Conservation (phyloP, 768 basidiomycete species). For the Pulveroboletus sp. region DNA sequence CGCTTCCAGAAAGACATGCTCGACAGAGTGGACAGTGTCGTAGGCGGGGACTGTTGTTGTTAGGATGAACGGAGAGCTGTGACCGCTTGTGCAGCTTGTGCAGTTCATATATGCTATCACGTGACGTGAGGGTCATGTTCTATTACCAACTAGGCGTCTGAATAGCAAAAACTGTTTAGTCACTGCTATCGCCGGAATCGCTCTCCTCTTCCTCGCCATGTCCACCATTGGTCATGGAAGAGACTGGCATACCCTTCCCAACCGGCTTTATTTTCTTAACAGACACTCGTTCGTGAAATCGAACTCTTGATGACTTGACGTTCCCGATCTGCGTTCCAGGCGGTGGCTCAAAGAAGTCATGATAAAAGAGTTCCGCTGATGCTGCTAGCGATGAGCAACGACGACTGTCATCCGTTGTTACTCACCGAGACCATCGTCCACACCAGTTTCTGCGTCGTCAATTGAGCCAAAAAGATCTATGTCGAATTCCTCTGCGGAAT, state of each 20-base stretch:
- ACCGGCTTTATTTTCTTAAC: constrained; percentile 77
- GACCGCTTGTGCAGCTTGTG: background rate
- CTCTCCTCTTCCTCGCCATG: constrained; percentile 38
- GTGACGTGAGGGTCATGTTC: constrained; percentile 6
- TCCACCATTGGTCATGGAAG: constrained; percentile 31
- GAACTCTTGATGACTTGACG: constrained; percentile 44
- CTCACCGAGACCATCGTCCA: constrained; percentile 41
- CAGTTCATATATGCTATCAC: background rate
- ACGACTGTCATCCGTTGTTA: constrained; percentile 1
- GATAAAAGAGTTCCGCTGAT: constrained; percentile 57
- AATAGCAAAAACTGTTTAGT: constrained; percentile 20
- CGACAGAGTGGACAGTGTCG: background rate
- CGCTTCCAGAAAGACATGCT: constrained; percentile 48
- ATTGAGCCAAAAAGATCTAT: constrained; percentile 69
- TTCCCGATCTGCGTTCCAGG: constrained; percentile 17
- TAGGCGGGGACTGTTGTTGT: background rate
- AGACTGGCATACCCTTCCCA: constrained; percentile 59
- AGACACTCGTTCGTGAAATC: constrained; percentile 76
- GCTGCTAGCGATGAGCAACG: constrained; percentile 1
- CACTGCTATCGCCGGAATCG: constrained; percentile 26
- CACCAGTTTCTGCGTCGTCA: constrained; percentile 38
- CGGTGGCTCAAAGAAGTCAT: constrained; percentile 78
- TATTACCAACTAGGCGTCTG: too few species aligned
- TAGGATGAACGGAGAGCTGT: constrained; percentile 3
- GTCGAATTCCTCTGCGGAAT: constrained; percentile 47